These are phyloP conservation scores for Verticillium longisporum DNA, from an alignment of 2,329 filamentous ascomycete genomes.

Conservation along the genomic window DNA sequence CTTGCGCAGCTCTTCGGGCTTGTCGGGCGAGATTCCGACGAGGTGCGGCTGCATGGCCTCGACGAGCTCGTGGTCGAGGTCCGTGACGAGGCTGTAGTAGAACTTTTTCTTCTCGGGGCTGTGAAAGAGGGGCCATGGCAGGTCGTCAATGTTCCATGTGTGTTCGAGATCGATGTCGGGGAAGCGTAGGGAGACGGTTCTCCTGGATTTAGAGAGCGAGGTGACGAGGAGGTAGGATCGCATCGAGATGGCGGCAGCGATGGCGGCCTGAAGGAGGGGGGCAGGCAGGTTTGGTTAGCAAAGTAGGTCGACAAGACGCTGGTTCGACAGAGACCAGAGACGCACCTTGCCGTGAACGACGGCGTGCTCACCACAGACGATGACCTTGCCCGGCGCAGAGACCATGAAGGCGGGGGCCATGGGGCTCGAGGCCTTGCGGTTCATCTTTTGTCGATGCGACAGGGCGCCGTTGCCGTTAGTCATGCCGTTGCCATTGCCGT, in stretches of 20 bases:
- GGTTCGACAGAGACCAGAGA: neutral
- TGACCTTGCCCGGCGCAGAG: conserved; percentile 95
- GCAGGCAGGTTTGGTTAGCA: neutral
- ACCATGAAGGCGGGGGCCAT: conserved; percentile 94
- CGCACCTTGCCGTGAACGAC: conserved; percentile 92
- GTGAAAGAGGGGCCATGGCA: conserved; percentile 82
- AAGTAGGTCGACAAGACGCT: neutral
- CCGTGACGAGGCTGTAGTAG: conserved; percentile 85
- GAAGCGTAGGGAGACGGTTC: conserved; percentile 82
- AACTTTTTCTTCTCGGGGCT: conserved; percentile 82
- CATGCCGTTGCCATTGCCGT: too few relatives aligned
- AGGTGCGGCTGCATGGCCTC: conserved; percentile 77
- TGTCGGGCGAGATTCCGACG: conserved; percentile 57
- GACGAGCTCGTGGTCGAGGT: conserved; percentile 76
- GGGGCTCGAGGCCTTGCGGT: conserved; percentile 54
- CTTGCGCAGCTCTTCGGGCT: conserved; percentile 67
- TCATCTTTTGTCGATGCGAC: conserved; percentile 29
- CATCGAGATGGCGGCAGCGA: conserved; percentile 90
- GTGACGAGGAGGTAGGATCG: conserved; percentile 96
- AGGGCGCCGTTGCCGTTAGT: conserved; percentile 24
- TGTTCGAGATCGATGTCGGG: conserved; percentile 85
- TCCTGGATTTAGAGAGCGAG: conserved; percentile 83
- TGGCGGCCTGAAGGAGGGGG: conserved; percentile 57
- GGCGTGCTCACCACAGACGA: conserved; percentile 95
- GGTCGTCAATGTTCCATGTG: conserved; percentile 86